Conservation (phyloP, 2,329 filamentous ascomycete genomes). For the Aureobasidium mangrovei region DNA sequence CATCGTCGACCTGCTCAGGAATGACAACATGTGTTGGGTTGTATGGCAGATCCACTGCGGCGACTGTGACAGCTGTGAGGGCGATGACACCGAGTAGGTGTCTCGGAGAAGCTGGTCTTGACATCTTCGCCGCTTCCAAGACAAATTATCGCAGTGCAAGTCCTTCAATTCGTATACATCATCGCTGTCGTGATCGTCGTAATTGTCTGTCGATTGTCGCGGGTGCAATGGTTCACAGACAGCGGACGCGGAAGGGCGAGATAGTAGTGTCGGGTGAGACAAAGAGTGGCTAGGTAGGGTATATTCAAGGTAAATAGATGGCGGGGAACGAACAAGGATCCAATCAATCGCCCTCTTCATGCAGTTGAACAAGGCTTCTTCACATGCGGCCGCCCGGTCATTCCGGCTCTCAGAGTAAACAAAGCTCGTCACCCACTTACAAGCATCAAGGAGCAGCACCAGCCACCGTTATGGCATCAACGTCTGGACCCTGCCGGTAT, state of each 20-base stretch:
- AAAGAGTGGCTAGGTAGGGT: constrained; percentile 12
- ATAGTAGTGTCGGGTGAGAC: constrained; percentile 9
- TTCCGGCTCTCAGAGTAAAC: constrained; percentile 12
- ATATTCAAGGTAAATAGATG: constrained; percentile 12
- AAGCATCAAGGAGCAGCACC: not conserved
- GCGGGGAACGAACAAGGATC: constrained; percentile 1
- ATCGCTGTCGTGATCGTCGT: not conserved
- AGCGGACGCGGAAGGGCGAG: not conserved
- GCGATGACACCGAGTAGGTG: constrained; percentile 8
- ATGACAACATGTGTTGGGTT: constrained; percentile 65
- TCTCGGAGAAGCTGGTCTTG: constrained; percentile 1
- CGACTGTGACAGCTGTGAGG: constrained; percentile 1
- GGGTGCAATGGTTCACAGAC: constrained; percentile 8
- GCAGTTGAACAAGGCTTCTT: constrained; percentile 5
- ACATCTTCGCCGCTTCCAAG: constrained; percentile 6
- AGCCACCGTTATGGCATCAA: constrained; percentile 12
- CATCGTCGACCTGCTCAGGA: constrained; percentile 31
- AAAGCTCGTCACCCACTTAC: constrained; percentile 11
- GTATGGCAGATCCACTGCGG: constrained; percentile 54
- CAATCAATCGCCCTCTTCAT: constrained; percentile 3
- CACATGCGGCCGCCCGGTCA: constrained; percentile 12
- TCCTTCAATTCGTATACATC: constrained; percentile 11
- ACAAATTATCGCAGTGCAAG: not conserved
- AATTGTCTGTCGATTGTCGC: constrained; percentile 1
- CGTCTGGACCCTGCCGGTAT: constrained; percentile 7